Evolutionary conservation across 1,284 basidiomycete species (phyloP).

Genomic region (Leucoagaricus sp.): DNA sequence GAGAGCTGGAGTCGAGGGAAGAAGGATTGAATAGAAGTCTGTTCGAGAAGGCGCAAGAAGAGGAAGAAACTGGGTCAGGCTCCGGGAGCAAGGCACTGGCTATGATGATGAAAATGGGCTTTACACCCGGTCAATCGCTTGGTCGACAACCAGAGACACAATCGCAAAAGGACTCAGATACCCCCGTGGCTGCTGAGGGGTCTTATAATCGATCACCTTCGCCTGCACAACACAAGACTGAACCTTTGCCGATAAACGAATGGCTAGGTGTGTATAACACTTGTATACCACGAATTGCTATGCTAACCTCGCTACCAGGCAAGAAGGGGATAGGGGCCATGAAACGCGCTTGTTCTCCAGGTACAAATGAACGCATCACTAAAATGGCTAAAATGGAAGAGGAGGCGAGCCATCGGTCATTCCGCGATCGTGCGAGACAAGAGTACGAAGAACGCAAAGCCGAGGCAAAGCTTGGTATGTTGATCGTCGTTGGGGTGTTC

Average conservation of each 20-base stretch:
- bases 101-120: constrained; percentile 92
- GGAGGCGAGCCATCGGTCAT: constrained; percentile 50
- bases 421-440: constrained; percentile 63
- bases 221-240: constrained; percentile 13
- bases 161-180: neutral
- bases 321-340: constrained; percentile 74
- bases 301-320: constrained; percentile 43
- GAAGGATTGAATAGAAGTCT: constrained; percentile 77
- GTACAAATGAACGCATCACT: constrained; percentile 58
- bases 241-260: constrained; percentile 69
- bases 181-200: constrained; percentile 6
- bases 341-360: constrained; percentile 69
- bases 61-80: constrained; percentile 45
- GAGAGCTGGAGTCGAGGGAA: constrained; percentile 73
- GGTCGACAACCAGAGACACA: constrained; percentile 44
- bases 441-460: constrained; percentile 76
- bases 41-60: constrained; percentile 73
- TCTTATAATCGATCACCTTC: constrained; percentile 10
- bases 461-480: constrained; percentile 57
- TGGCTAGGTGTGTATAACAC: constrained; percentile 47
- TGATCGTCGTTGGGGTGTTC: neutral
- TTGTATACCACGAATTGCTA: neutral
- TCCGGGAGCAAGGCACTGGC: constrained; percentile 70
- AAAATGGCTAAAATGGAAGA: constrained; percentile 77
- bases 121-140: constrained; percentile 76